Evolutionary conservation across 306 rosid genomes (phyloP).

Genomic region (Lupinus albus): DNA sequence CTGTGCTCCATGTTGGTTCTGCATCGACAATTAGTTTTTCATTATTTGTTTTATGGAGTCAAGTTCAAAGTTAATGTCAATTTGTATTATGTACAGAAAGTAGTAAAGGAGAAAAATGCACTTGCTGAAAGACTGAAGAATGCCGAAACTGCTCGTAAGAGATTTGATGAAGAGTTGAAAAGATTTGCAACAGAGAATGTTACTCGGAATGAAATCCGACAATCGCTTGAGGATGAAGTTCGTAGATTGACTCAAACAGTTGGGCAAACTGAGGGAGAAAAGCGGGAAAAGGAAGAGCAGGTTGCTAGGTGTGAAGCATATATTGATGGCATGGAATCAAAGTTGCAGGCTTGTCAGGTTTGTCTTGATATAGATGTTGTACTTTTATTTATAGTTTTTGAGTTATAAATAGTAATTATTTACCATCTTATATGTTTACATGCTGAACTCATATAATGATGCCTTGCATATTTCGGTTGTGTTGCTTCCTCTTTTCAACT

Average conservation of each 20-base stretch:
- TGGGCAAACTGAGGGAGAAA: conserved; percentile 95
- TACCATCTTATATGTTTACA: conserved; percentile 4
- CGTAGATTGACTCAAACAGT: conserved; percentile 88
- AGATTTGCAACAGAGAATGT: conserved; percentile 89
- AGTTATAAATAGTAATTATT: too few relatives aligned
- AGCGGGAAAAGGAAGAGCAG: conserved; percentile 95
- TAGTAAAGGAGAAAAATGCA: conserved; percentile 92
- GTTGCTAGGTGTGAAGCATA: conserved; percentile 94
- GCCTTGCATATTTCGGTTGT: conserved; percentile 10
- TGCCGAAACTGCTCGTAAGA: conserved; percentile 95
- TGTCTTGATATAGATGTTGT: conserved; percentile 36
- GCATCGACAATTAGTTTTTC: conserved; percentile 31
- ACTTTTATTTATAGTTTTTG: conserved; percentile 8
- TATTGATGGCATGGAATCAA: conserved; percentile 97
- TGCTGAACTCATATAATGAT: conserved; percentile 6
- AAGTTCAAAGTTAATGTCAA: conserved; percentile 29
- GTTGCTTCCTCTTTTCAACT: conserved; percentile 30
- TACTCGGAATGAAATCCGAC: conserved; percentile 85
- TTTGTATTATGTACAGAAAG: conserved; percentile 66
- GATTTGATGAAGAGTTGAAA: conserved; percentile 97
- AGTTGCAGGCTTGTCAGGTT: conserved; percentile 97
- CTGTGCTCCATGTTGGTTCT: conserved; percentile 13
- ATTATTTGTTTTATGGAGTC: conserved; percentile 12
- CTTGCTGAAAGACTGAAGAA: conserved; percentile 91
- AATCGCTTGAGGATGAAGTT: conserved; percentile 96